These are phyloP conservation scores for Thermochaetoides thermophila DNA, from an alignment of 495 filamentous ascomycete species.

Conservation along the genomic window DNA sequence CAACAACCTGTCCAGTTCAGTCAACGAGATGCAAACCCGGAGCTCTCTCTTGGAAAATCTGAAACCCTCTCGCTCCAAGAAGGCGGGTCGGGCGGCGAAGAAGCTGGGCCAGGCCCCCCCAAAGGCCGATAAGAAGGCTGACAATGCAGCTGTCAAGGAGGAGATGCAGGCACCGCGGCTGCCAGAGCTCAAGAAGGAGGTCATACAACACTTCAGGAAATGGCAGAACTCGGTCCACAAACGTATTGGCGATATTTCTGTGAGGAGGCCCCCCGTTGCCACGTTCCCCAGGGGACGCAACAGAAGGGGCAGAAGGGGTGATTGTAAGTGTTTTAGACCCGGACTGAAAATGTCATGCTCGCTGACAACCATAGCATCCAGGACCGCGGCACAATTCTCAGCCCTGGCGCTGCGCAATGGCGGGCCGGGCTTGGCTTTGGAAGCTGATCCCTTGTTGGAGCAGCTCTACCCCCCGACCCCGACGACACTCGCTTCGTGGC, in stretches of 20 bases:
- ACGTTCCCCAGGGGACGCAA: too few species aligned
- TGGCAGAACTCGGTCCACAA: slow-evolving; percentile 26
- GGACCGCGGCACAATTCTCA: too few species aligned
- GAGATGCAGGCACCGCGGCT: slow-evolving; percentile 13
- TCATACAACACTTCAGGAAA: slow-evolving; percentile 26
- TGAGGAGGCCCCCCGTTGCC: slow-evolving; percentile 15
- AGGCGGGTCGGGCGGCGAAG: slow-evolving; percentile 1
- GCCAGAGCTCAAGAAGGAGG: slow-evolving; percentile 31
- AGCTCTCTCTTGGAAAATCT: slow-evolving; percentile 13
- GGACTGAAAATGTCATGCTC: too few species aligned
- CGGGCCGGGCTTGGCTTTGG: slow-evolving; percentile 9
- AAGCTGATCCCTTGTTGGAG: slow-evolving; percentile 23
- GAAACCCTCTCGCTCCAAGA: slow-evolving; percentile 9
- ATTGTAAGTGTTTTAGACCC: slow-evolving; percentile 3
- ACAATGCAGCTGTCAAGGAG: not conserved
- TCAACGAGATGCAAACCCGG: slow-evolving; percentile 1
- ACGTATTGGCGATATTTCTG: slow-evolving; percentile 27
- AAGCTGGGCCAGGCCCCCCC: slow-evolving; percentile 1
- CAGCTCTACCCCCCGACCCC: slow-evolving; percentile 30
- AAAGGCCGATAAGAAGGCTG: not conserved
- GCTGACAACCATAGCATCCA: too few species aligned
- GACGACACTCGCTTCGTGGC: slow-evolving; percentile 25
- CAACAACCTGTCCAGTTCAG: slow-evolving; percentile 14
- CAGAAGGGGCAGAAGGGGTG: slow-evolving; percentile 6
- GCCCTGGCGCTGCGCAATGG: too few species aligned